phyloP scores from a whole-genome alignment of 805 yeast genomes.

The Spathaspora boniae region DNA sequence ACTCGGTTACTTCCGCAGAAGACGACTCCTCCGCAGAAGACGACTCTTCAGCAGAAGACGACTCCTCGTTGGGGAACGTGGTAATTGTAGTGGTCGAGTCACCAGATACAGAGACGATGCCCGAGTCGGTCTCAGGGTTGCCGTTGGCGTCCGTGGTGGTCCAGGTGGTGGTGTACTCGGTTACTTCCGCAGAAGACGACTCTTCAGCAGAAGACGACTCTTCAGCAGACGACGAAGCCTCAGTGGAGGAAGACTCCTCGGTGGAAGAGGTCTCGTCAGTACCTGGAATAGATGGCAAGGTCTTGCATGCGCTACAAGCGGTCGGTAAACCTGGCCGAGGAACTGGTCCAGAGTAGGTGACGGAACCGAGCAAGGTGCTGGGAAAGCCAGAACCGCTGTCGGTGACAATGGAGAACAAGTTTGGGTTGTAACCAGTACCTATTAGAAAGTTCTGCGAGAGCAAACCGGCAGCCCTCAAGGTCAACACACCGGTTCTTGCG shows the following conservation, averaged over 20 bases:
- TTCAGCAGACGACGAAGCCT: too few species aligned
- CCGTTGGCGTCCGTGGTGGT: too few species aligned
- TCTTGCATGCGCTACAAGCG: conserved; percentile 16
- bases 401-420: conserved; percentile 12
- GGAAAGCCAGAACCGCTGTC: conserved; percentile 18
- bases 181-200: background rate
- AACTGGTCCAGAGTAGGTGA: conserved; percentile 16
- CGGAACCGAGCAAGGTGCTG: conserved; percentile 15
- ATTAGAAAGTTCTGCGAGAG: conserved; percentile 14
- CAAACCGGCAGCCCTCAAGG: conserved; percentile 7
- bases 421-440: conserved; percentile 21
- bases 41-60: background rate
- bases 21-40: too few species aligned
- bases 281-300: conserved; percentile 12
- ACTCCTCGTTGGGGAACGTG: too few species aligned
- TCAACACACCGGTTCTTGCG: conserved; percentile 19
- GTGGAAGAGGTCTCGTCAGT: background rate
- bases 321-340: conserved; percentile 17
- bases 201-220: too few species aligned
- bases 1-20: too few species aligned
- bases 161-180: too few species aligned
- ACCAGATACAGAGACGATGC: too few species aligned
- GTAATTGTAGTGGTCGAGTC: too few species aligned
- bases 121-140: too few species aligned
- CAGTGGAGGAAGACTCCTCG: background rate